phyloP scores from a whole-genome alignment of 78 protist species.

The Dictyostelium firmibasis region DNA sequence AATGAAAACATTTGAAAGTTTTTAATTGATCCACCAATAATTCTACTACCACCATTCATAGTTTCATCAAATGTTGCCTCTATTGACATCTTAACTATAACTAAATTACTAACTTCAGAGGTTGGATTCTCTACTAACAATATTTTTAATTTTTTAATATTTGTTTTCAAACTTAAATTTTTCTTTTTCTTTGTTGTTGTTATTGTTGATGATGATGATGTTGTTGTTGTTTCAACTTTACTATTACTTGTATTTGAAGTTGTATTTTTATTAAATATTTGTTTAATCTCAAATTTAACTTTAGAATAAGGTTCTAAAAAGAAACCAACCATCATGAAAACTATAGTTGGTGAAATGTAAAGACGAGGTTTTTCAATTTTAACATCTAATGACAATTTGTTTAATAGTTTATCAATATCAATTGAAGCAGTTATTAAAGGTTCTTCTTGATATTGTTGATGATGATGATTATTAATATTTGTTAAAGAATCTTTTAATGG shows the following conservation, averaged over 20 bases:
- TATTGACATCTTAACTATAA: conserved; percentile 28
- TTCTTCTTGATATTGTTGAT: neutral
- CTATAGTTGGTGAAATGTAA: conserved; percentile 36
- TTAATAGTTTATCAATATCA: neutral
- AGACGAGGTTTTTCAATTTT: conserved; percentile 48
- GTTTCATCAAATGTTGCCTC: neutral
- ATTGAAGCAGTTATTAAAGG: conserved; percentile 17
- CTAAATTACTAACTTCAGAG: conserved; percentile 1
- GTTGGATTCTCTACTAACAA: conserved; percentile 49
- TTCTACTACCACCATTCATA: conserved; percentile 6
- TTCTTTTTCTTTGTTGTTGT: neutral
- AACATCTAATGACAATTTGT: neutral
- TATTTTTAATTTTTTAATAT: conserved; percentile 35
- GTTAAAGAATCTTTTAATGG: conserved; percentile 12
- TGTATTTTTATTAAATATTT: neutral
- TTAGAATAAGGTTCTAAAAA: conserved; percentile 10
- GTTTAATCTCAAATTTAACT: neutral
- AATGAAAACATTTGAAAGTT: conserved; percentile 45
- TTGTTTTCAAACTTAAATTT: neutral
- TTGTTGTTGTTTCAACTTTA: neutral
- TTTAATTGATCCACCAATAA: neutral
- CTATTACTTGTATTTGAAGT: no score
- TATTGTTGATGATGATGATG: neutral
- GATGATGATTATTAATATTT: neutral
- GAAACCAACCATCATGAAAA: conserved; percentile 24